Conservation (phyloP, 1,284 basidiomycete species). For the Phylloboletellus chloephorus region DNA sequence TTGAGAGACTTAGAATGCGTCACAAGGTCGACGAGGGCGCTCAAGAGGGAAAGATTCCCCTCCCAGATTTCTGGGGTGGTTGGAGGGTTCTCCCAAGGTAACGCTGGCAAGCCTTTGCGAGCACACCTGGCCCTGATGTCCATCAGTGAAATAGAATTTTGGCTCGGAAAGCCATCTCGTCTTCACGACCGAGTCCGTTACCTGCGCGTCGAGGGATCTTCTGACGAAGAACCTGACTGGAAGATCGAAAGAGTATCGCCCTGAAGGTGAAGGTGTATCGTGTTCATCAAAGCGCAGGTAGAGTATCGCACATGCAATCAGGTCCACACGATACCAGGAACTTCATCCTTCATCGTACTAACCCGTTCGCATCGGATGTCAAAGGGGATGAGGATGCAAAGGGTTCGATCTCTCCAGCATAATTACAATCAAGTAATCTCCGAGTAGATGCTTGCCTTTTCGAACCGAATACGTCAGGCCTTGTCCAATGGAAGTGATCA, state of each 20-base stretch:
- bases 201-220: constrained; percentile 49
- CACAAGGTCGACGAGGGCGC: constrained; percentile 49
- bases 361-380: too few species aligned
- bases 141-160: constrained; percentile 78
- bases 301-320: neutral
- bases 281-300: neutral
- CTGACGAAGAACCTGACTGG: constrained; percentile 37
- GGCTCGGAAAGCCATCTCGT: constrained; percentile 86
- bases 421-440: too few species aligned
- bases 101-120: constrained; percentile 6
- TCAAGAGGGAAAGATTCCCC: constrained; percentile 52
- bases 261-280: constrained; percentile 13
- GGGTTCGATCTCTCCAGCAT: neutral
- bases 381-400: neutral
- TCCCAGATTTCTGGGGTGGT: constrained; percentile 95
- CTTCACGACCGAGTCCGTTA: constrained; percentile 88
- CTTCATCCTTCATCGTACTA: neutral
- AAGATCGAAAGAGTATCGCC: constrained; percentile 29
- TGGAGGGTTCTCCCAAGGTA: constrained; percentile 90
- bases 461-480: too few species aligned
- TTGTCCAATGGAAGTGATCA: too few species aligned
- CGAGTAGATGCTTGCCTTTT: too few species aligned
- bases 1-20: constrained; percentile 55
- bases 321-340: constrained; percentile 16
- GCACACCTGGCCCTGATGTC: constrained; percentile 5